phyloP scores from a whole-genome alignment of 495 filamentous ascomycete species.

The Extremus antarcticus region DNA sequence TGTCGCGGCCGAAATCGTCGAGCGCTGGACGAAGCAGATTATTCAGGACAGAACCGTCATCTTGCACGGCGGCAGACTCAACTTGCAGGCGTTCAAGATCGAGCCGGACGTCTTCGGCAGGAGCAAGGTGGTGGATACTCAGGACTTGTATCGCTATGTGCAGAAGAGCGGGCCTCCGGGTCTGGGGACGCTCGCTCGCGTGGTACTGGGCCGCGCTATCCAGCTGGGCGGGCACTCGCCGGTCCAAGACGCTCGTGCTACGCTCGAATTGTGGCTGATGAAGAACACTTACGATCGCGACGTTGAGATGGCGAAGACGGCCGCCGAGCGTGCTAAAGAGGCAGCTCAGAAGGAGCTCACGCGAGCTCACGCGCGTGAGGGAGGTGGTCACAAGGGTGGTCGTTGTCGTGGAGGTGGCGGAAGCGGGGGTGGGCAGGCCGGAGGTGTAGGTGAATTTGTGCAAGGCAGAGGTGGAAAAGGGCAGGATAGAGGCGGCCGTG shows the following conservation, averaged over 20 bases:
- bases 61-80: slow-evolving; percentile 5
- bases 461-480: too few species aligned
- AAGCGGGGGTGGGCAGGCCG: too few species aligned
- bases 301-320: too few species aligned
- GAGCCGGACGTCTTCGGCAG: not conserved
- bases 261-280: not conserved
- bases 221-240: not conserved
- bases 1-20: not conserved
- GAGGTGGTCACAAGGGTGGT: too few species aligned
- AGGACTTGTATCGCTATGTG: not conserved
- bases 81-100: slow-evolving; percentile 2
- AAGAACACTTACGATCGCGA: too few species aligned
- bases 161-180: not conserved
- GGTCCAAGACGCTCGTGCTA: not conserved
- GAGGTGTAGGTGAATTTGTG: too few species aligned
- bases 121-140: not conserved
- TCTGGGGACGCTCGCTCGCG: not conserved
- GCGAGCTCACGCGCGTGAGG: too few species aligned
- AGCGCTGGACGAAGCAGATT: not conserved
- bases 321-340: too few species aligned
- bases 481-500: too few species aligned
- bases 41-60: slow-evolving; percentile 5
- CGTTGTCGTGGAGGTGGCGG: too few species aligned
- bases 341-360: too few species aligned
- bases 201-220: not conserved